Percentiles rank a stretch among this genome's conserved stretches.
Conservation (phyloP, 805 yeast genomes). For the Metschnikowia dekortorum region DNA sequence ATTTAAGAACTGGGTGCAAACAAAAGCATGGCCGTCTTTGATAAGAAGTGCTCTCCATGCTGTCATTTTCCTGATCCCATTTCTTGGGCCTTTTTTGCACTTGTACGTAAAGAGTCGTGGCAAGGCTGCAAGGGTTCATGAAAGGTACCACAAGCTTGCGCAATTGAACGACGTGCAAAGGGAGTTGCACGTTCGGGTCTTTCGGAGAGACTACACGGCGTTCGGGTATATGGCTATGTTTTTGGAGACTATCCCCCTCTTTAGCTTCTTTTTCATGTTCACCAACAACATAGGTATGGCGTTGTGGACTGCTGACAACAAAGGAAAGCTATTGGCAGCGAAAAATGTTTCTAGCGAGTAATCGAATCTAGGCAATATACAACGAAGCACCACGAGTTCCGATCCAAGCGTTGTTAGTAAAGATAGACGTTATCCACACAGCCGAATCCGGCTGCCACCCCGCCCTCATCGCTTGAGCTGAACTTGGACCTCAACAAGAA, state of each 20-base stretch:
- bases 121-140: constrained; percentile 49
- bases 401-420: constrained; percentile 18
- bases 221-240: constrained; percentile 52
- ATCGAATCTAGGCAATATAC: background rate
- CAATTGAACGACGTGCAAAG: constrained; percentile 43
- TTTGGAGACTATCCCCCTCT: constrained; percentile 51
- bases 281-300: constrained; percentile 64
- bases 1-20: constrained; percentile 2
- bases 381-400: background rate
- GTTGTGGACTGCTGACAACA: constrained; percentile 51
- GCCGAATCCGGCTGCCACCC: constrained; percentile 98
- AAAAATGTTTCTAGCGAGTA: background rate
- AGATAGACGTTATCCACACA: constrained; percentile 84
- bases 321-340: constrained; percentile 10
- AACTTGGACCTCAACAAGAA: constrained; percentile 78
- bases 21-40: constrained; percentile 21
- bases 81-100: constrained; percentile 54
- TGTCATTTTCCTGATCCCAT: constrained; percentile 47
- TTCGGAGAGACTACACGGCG: constrained; percentile 37
- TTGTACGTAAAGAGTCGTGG: constrained; percentile 50
- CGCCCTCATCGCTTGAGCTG: constrained; percentile 89
- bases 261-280: constrained; percentile 50
- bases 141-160: constrained; percentile 54
- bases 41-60: constrained; percentile 32
- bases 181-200: constrained; percentile 30